These are phyloP conservation scores for Allium fistulosum DNA, from an alignment of 106 monocot genomes.

Conservation along the genomic window DNA sequence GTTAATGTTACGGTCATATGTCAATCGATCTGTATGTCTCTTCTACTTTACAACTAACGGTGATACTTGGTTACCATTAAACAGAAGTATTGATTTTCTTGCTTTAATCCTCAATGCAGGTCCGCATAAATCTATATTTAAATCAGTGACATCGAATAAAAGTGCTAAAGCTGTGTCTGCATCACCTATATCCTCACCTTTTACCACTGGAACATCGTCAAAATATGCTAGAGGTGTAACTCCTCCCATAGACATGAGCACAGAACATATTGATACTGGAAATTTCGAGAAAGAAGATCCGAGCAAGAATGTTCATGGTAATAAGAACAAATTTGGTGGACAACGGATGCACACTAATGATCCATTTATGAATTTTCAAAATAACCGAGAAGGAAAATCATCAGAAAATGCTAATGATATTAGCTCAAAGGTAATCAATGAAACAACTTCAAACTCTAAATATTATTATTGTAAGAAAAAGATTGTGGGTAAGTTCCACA, in stretches of 20 bases:
- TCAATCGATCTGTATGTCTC: not conserved
- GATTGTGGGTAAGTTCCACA: too few species aligned
- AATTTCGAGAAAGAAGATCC: slow-evolving; percentile 40
- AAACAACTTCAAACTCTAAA: slow-evolving; percentile 49
- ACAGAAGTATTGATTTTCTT: slow-evolving; percentile 9
- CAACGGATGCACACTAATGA: slow-evolving; percentile 13
- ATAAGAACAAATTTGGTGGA: slow-evolving; percentile 11
- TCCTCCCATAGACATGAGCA: slow-evolving; percentile 24
- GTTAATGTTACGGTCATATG: not conserved
- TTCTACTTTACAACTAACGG: not conserved
- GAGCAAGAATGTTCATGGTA: slow-evolving; percentile 11
- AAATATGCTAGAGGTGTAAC: slow-evolving; percentile 32
- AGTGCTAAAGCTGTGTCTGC: slow-evolving; percentile 23
- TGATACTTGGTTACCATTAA: not conserved
- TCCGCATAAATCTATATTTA: slow-evolving; percentile 45
- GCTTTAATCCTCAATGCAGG: slow-evolving; percentile 31
- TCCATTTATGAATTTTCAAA: slow-evolving; percentile 40
- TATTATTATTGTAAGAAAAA: slow-evolving; percentile 44
- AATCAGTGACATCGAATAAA: slow-evolving; percentile 27
- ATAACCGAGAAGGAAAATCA: slow-evolving; percentile 35
- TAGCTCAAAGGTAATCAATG: slow-evolving; percentile 71
- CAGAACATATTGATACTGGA: slow-evolving; percentile 34
- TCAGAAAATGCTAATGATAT: slow-evolving; percentile 72
- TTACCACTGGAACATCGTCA: slow-evolving; percentile 17
- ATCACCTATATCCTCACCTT: slow-evolving; percentile 37